Percentiles rank a stretch among this genome's conserved stretches.
Evolutionary conservation across 148 eudicot genomes (phyloP).

Genomic region (Bassia scoparia): DNA sequence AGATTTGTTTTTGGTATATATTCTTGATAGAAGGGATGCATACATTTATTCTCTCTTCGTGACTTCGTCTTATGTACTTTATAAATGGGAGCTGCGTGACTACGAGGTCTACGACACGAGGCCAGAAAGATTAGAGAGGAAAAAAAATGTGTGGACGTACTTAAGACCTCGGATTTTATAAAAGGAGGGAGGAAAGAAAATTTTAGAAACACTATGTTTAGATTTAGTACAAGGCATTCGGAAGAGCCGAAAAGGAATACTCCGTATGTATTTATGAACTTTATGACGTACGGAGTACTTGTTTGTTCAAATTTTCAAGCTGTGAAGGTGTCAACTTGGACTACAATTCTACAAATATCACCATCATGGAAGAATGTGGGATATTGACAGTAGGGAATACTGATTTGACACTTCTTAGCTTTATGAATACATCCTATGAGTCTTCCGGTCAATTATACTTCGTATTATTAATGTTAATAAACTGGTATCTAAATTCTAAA

Average conservation of each 20-base stretch:
- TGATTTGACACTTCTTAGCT: conserved; percentile 18
- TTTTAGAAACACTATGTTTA: too few relatives aligned
- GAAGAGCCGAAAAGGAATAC: too few relatives aligned
- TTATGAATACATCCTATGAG: background rate
- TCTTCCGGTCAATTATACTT: background rate
- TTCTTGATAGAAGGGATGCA: background rate
- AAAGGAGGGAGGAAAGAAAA: too few relatives aligned
- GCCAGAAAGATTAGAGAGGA: too few relatives aligned
- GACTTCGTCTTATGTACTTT: too few relatives aligned
- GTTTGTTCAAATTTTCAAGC: background rate
- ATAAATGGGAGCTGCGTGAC: too few relatives aligned
- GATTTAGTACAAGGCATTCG: too few relatives aligned
- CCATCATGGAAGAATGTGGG: conserved; percentile 5
- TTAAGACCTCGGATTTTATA: too few relatives aligned
- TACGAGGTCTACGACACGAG: too few relatives aligned
- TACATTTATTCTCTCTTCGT: background rate
- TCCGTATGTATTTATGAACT: too few relatives aligned
- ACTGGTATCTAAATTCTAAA: background rate
- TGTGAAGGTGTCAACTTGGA: conserved; percentile 10
- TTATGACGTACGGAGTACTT: background rate
- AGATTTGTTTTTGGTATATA: conserved; percentile 9
- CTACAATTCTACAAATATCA: background rate
- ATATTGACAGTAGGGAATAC: conserved; percentile 14
- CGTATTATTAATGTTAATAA: background rate
- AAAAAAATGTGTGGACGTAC: too few relatives aligned